Evolutionary conservation across 2,329 filamentous ascomycete genomes (phyloP), one percentile per base, ranked within the genome.

Genomic region (Ophiostoma sp.): DNA sequence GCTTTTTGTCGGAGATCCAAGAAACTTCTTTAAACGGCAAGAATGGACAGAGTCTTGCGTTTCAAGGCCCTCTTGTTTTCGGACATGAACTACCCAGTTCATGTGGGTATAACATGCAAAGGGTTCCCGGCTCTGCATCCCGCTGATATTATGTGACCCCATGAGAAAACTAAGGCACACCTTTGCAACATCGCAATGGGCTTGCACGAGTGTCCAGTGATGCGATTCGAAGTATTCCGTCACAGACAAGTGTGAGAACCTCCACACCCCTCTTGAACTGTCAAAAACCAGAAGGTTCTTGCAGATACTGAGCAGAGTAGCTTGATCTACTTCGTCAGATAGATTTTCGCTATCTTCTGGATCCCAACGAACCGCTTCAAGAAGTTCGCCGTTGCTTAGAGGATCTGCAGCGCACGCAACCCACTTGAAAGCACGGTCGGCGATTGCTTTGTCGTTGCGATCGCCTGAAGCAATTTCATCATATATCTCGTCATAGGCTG

Each of bases 401-500:
- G 72, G 73, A 7, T 36, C 5, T 19, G 7, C 0, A n/a, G 71
- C 72, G 17, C 69, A 75, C 15, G 75, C 73, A 36, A 75, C 71
- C 72, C 73, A 76, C 72, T 19, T 74, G 52, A 76, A 75, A 28
- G 73, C 75, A 15, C 70, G 66, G 25, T 75, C 72, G 42, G 68
- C 75, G 19, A 76, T 50, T 15, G 25, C 45, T 48, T 45, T 76
- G 1, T 75, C 72, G 72, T 74, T 55, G 17, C 12, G 5, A 19
- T 74, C 39, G 33, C 70, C 59, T 45, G 22, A 15, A 17, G 33
- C 22, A 22, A 76, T 72, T 12, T 70, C 70, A 17, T 19, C 59
- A 25, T 76, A 79, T 3, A 81, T 80, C 48, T 80, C 78, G 57
- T 81, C 77, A 71, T 82, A 82, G 12, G 79, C 75, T 8, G 63